Base-by-base conservation (phyloP, 768 basidiomycete species). In the Macrolepiota fuliginosa region DNA sequence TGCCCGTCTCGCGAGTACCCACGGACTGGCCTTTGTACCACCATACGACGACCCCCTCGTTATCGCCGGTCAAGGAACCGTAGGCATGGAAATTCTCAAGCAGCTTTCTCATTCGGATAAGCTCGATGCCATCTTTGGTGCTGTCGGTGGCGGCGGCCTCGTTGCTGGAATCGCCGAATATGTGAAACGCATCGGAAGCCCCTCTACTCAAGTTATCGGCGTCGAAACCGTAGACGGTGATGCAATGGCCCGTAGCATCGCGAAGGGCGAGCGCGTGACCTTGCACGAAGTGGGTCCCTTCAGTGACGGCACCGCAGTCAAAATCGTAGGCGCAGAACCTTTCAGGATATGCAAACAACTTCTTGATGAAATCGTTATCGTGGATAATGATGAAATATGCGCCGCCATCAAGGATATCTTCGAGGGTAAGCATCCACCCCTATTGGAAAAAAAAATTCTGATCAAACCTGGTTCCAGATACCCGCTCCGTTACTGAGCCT, bases 381-480 rank as follows among this genome's bases (percentile, higher is more conserved):
- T 90, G 32, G 86, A 92, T 70, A 98, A 97, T 64, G 97, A 99
- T 70, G 96, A 96, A 72, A 87, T 99, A 49, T 99, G 97, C 71
- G 97, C 97, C 6, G 95, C 95, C 4, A 98, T 98, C 77, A 98
- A 98, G 76, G 97, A 99, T 69, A 90, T 98, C 32, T 99, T 98
- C 69, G 95, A 98, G 79, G 96, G 96, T 93, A 63, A 62, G 78
- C 63, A 6, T 53, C 11, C 19, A 13, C 22, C 24, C 12, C 11
- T 27, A 29, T 17, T n/a, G n/a, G 19, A 56, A 17, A 15, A 10
- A 40, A n/a, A 19, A 12, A 17, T 11, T 29, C 60, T 45, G 57
- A 50, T 11, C 56, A 4, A 50, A 32, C 36, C 56, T 36, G 22
- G 52, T 54, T 53, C 17, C 55, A 96, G 97, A 98, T 72, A 98